A percentile compares a stretch with the other conserved stretches of the same genome.
Conservation (phyloP, 73 alveolate genomes). For the Tetrahymena borealis region DNA sequence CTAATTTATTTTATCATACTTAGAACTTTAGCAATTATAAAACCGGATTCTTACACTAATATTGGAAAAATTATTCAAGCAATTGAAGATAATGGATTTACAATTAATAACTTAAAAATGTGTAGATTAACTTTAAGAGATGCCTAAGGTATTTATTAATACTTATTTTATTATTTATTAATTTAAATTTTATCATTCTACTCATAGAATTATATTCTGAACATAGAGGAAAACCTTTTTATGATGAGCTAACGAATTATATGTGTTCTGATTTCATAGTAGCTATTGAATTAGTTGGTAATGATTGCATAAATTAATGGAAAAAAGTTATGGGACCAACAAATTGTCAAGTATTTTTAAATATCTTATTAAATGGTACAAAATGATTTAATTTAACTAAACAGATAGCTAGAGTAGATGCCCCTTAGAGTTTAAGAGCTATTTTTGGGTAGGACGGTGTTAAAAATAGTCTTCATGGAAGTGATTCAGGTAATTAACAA, state of each 20-base stretch:
- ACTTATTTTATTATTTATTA: background rate
- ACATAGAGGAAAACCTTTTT: constrained; percentile 77
- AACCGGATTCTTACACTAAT: constrained; percentile 91
- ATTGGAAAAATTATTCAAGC: constrained; percentile 86
- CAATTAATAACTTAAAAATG: constrained; percentile 85
- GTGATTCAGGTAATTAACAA: constrained; percentile 58
- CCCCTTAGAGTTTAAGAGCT: constrained; percentile 91
- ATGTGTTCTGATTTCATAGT: constrained; percentile 87
- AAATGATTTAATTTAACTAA: background rate
- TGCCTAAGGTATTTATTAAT: constrained; percentile 76
- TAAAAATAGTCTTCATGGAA: constrained; percentile 91
- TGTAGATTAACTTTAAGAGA: constrained; percentile 63
- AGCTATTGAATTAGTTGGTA: constrained; percentile 88
- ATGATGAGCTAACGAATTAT: constrained; percentile 66
- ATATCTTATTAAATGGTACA: background rate
- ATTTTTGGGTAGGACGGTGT: constrained; percentile 89
- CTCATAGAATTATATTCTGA: background rate
- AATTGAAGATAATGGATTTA: constrained; percentile 75
- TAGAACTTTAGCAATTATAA: constrained; percentile 91
- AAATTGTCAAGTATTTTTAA: constrained; percentile 22
- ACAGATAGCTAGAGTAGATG: constrained; percentile 76
- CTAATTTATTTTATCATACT: background rate
- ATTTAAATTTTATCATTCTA: background rate
- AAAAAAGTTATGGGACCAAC: constrained; percentile 93
- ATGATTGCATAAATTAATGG: constrained; percentile 84